Evolutionary conservation across 208 protist genomes (phyloP), one percentile per base, ranked within the genome.

Genomic region (Polymyxa betae): DNA sequence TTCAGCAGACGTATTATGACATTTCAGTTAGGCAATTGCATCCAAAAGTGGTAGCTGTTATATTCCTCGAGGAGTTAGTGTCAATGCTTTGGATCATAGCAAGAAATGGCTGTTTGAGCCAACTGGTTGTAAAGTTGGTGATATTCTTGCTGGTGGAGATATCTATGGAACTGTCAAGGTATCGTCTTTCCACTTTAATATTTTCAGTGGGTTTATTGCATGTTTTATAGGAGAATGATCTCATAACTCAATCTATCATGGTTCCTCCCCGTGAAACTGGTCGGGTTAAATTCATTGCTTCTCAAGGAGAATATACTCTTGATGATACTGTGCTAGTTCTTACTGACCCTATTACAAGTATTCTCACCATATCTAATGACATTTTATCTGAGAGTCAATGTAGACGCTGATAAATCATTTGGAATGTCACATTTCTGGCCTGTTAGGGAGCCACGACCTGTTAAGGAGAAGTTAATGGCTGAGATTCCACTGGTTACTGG

Each of bases 1-100:
- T n/a, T 20, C 88, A 10, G 45, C 88, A 46, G 16, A 40, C 88
- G n/a, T n/a, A n/a, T n/a, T n/a, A n/a, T n/a, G n/a, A n/a, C 43
- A 29, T 88, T 16, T 88, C 32, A 92, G 38, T 0, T 45, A 94
- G 93, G 97, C 95, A 45, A 99, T 99, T 94, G 97, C 96, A 92
- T 95, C 98, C 64, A 94, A 96, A 93, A 96, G 97, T 90, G 92
- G 97, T 77, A 96, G 96, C 92, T 97, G 99, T 49, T 99, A 98
- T 95, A 99, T 99, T 93, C 98, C 99, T 40, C 97, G 98, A 91
- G 99, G 99, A 93, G 95, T 99, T 88, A 95, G 98, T 91, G 96
- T 98, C 35, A 94, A 95, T 87, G 91, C 98, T 0, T 96, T 99
- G 32, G 96, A 99, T 93, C 91, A 95, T 35, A 92, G 95, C 38